These are phyloP conservation scores for Starmera stellimalicola DNA, from an alignment of 1,139 yeast genomes.

Conservation along the genomic window DNA sequence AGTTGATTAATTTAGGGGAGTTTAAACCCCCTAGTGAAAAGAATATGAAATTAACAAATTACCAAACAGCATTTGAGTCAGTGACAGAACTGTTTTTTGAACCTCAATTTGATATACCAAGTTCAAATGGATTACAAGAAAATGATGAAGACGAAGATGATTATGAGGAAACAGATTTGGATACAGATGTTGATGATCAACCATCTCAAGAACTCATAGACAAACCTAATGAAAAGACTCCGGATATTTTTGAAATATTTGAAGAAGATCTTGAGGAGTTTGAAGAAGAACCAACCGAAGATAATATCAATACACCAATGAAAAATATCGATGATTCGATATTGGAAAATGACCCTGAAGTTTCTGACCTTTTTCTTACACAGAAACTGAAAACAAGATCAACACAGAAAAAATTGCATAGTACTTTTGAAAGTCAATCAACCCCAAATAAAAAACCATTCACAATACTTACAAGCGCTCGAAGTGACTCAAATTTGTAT, in stretches of 20 bases:
- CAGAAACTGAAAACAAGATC: not conserved
- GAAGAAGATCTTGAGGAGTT: not conserved
- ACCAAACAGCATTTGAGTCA: conserved; percentile 17
- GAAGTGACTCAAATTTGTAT: not conserved
- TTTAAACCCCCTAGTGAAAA: conserved; percentile 11
- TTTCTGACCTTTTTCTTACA: conserved; percentile 1
- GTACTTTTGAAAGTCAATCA: not conserved
- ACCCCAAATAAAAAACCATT: not conserved
- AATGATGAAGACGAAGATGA: conserved; percentile 8
- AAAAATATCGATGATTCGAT: not conserved
- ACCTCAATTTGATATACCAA: conserved; percentile 8
- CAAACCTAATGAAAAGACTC: not conserved
- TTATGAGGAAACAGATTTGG: conserved; percentile 11
- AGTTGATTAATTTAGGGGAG: conserved; percentile 9
- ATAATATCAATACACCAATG: not conserved
- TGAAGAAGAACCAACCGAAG: not conserved
- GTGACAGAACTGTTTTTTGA: conserved; percentile 20
- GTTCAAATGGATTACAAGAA: not conserved
- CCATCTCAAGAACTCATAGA: not conserved
- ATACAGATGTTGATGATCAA: conserved; percentile 14
- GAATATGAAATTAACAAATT: conserved; percentile 7
- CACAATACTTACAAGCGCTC: not conserved
- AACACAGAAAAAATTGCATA: not conserved
- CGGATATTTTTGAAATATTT: not conserved
- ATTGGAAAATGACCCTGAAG: not conserved